Conservation (phyloP, 2,329 filamentous ascomycete species). For the Trichoderma koningii region DNA sequence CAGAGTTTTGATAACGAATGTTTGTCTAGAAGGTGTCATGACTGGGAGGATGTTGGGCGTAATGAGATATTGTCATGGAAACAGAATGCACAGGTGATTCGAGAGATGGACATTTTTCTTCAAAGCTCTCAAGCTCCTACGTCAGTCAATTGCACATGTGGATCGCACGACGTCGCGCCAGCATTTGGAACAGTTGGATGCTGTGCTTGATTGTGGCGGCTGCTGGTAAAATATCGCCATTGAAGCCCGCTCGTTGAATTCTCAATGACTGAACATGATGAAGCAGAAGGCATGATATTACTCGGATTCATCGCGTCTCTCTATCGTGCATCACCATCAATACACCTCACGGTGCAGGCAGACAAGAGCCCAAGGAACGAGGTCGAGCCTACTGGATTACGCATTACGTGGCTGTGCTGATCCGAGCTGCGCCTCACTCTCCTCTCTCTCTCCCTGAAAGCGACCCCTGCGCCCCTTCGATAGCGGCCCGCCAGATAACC, state of each 20-base stretch:
- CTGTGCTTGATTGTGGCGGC: neutral
- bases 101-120: neutral
- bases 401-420: slow-evolving; percentile 24
- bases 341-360: neutral
- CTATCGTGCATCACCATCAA: too few species aligned
- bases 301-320: too few species aligned
- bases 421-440: slow-evolving; percentile 18
- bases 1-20: slow-evolving; percentile 20
- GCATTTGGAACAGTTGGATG: neutral
- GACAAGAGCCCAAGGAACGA: neutral
- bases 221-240: too few species aligned
- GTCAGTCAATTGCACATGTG: neutral
- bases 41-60: slow-evolving; percentile 20
- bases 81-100: slow-evolving; percentile 13
- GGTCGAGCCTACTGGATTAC: slow-evolving; percentile 9
- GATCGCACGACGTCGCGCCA: neutral
- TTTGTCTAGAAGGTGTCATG: slow-evolving; percentile 21
- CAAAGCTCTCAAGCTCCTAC: neutral
- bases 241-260: too few species aligned
- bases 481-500: slow-evolving; percentile 15
- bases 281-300: neutral
- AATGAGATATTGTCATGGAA: slow-evolving; percentile 19
- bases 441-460: slow-evolving; percentile 19
- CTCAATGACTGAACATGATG: too few species aligned
- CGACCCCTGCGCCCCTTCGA: slow-evolving; percentile 14